Base-by-base conservation (phyloP, 225 moss, liverwort and hornwort species). In the Asterella californica region DNA sequence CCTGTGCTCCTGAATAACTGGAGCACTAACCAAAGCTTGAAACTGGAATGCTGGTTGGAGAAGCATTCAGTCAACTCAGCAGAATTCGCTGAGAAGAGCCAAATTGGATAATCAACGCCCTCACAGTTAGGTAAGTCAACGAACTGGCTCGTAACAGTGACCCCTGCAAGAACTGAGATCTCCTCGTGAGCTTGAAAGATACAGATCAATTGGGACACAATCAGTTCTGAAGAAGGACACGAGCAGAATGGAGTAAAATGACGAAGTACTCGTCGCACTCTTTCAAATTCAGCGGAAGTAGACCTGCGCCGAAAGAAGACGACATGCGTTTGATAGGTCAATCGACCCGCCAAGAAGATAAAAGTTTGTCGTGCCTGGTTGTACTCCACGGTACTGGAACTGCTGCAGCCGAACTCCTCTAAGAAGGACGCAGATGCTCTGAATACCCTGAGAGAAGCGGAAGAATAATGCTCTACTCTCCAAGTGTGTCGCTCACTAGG, bases 11-110 rank as follows among this genome's bases (percentile, higher is more conserved):
- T 64, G 30, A 15, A 65, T 65, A 15, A 1, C 15, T 33, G 32
- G 65, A 65, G 65, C 65, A 65, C 30, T 65, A 65, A 32, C 10
- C 32, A 65, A 65, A 65, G 65, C 65, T 65, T 65, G 65, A 65
- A 65, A 65, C 15, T 29, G 21, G 65, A n/a, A 0, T 45, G 70
- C 70, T 70, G 70, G 57, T 10, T 70, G 70, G 38, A 37, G 70
- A 70, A 42, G 45, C 70, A 34, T 38, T 70, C 70, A 0, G 15
- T 24, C 2, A 22, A 70, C 67, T 70, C 70, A 19, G 70, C 70
- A 70, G 70, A 22, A 22, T 21, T 45, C 0, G 38, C 42, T 10
- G 22, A 22, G 70, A 38, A 33, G 34, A 67, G 70, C 70, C 22
- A 7, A 70, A 10, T 12, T 18, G 70, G 14, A 11, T 11, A 65